Evolutionary conservation across 2,329 filamentous ascomycete genomes (phyloP), one percentile per base, ranked within the genome.

Genomic region (Neofusicoccum ribis): DNA sequence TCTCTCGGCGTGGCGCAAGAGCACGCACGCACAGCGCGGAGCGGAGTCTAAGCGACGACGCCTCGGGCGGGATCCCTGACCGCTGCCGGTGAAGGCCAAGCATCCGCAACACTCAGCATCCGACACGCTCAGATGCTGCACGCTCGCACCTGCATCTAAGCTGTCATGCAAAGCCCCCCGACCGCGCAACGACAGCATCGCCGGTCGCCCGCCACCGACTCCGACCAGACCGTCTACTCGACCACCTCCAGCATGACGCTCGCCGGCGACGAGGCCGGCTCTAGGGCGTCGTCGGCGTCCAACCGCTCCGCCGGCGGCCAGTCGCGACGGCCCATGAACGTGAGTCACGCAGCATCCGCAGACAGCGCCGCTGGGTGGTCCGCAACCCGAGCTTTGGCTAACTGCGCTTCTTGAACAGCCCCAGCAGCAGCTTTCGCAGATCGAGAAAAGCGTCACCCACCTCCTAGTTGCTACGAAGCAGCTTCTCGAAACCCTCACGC

Each of bases 361-460:
- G 41, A 52, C 49, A 63, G 44, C 56, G 27, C 27, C 49, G 56
- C 34, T 51, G 50, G 36, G 36, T 20, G n/a, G 62, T 36, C 47
- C 58, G 34, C 44, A 41, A 27, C 49, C 7, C 14, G 23, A 54
- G 23, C 17, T 54, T 37, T 44, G 49, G 34, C 51, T 64, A 20
- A 64, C 62, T 6, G 17, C 15, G 34, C 66, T 52, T 64, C 52
- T 54, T 50, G 5, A 70, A 68, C 73, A 91, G 89, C 83, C 88
- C 79, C 82, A 88, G 82, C 83, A 91, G 83, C 84, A 92, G 71
- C 86, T 99, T 70, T 97, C 94, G 61, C 94, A 97, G 78, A 99
- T 99, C 79, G 95, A 99, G 82, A 98, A 97, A 83, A 97, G 93
- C 77, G 95, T 99, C 69, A 97, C 94, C 11, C 95, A 99, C 77